These are phyloP conservation scores for Grammothele lineata DNA, from an alignment of 768 basidiomycete species.

Conservation along the genomic window DNA sequence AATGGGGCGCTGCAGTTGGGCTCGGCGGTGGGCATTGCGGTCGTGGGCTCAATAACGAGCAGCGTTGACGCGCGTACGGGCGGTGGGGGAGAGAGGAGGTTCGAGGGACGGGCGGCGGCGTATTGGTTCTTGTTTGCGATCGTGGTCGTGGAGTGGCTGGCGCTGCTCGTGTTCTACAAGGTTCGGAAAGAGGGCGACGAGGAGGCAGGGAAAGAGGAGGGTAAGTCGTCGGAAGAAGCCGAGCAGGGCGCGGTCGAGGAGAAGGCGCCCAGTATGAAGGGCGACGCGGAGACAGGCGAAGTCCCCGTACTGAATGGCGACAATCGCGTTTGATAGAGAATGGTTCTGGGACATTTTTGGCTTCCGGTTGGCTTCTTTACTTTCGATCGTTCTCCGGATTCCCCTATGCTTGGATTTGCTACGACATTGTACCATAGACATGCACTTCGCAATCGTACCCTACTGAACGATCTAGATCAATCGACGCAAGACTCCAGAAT, in stretches of 20 bases:
- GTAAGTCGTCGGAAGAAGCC: not conserved
- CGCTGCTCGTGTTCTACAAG: slow-evolving; percentile 33
- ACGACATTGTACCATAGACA: too few relatives aligned
- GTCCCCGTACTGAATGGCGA: too few relatives aligned
- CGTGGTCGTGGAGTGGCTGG: slow-evolving; percentile 27
- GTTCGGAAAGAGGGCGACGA: slow-evolving; percentile 11
- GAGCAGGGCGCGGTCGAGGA: not conserved
- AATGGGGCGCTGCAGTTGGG: slow-evolving; percentile 51
- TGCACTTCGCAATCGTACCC: too few relatives aligned
- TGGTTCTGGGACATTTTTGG: too few relatives aligned
- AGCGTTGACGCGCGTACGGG: slow-evolving; percentile 34
- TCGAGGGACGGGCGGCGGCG: slow-evolving; percentile 39
- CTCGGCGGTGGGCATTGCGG: slow-evolving; percentile 46
- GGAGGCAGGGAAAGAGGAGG: not conserved
- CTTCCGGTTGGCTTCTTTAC: too few relatives aligned
- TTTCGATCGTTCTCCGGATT: too few relatives aligned
- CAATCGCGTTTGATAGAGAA: too few relatives aligned
- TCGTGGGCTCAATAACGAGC: slow-evolving; percentile 45
- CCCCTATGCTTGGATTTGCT: too few relatives aligned
- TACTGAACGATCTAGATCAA: too few relatives aligned
- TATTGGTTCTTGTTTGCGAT: slow-evolving; percentile 32
- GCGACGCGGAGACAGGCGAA: not conserved
- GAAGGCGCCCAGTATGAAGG: not conserved
- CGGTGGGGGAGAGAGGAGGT: slow-evolving; percentile 26
- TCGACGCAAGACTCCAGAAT: too few relatives aligned